Evolutionary conservation across 306 rosid genomes (phyloP).

Genomic region (Ceratonia siliqua): DNA sequence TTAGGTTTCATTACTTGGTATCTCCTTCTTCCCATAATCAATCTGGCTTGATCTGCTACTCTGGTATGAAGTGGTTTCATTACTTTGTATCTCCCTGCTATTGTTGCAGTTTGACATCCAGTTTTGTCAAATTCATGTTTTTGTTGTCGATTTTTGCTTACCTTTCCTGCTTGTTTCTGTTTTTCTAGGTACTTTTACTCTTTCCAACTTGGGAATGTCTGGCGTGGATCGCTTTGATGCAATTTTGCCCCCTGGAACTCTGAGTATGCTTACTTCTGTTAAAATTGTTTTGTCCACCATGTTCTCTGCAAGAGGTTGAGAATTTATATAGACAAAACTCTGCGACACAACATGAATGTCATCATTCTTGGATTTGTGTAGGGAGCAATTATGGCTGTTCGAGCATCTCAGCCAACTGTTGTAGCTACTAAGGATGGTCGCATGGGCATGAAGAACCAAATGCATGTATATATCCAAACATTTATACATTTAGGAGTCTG

Average conservation of each 20-base stretch:
- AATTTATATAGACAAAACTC: slow-evolving; percentile 3
- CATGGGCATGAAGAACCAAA: slow-evolving; percentile 86
- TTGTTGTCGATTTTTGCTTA: slow-evolving; percentile 14
- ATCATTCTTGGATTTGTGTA: slow-evolving; percentile 38
- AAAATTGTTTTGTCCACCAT: background rate
- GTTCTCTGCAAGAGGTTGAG: slow-evolving; percentile 9
- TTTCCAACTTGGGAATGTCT: slow-evolving; percentile 96
- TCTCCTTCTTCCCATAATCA: background rate
- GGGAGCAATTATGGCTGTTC: slow-evolving; percentile 99
- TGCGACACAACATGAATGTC: background rate
- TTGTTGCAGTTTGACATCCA: slow-evolving; percentile 13
- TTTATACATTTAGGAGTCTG: background rate
- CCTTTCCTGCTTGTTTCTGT: slow-evolving; percentile 19
- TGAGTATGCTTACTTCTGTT: slow-evolving; percentile 39
- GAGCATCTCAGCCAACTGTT: slow-evolving; percentile 75
- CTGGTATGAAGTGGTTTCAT: no score
- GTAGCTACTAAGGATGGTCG: slow-evolving; percentile 93
- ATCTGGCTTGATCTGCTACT: background rate
- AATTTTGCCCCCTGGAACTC: slow-evolving; percentile 96
- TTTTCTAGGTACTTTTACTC: slow-evolving; percentile 82
- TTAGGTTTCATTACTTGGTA: background rate
- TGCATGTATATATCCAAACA: slow-evolving; percentile 67
- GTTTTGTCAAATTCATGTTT: background rate
- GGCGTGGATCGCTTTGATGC: slow-evolving; percentile 99
- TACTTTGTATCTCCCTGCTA: background rate